Percentiles rank a stretch among this genome's conserved stretches.
phyloP scores from a whole-genome alignment of 2,329 filamentous ascomycete genomes.

The Falciphora oryzae region DNA sequence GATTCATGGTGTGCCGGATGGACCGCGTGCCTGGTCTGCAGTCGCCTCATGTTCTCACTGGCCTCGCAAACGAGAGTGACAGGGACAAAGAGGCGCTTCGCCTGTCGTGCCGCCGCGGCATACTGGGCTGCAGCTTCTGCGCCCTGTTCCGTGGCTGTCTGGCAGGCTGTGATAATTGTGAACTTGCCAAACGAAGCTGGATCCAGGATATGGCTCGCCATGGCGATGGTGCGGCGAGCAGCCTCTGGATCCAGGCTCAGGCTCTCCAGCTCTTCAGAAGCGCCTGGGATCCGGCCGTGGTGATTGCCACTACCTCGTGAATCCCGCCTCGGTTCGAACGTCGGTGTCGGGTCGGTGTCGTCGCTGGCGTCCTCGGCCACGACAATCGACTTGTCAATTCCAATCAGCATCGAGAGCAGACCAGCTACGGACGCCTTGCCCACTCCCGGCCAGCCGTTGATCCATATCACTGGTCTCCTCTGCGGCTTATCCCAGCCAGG shows the following conservation, averaged over 20 bases:
- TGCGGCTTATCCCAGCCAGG: constrained; percentile 6
- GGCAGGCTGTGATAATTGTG: constrained; percentile 23
- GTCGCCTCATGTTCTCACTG: constrained; percentile 20
- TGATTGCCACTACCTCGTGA: constrained; percentile 10
- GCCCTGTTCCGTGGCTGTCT: constrained; percentile 20
- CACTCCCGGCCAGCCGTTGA: constrained; percentile 29
- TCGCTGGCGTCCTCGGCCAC: constrained; percentile 16
- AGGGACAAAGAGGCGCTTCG: constrained; percentile 23
- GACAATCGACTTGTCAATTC: constrained; percentile 24
- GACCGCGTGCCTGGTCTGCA: constrained; percentile 17
- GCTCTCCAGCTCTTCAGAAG: background rate
- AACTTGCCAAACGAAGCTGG: constrained; percentile 12
- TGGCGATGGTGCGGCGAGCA: constrained; percentile 2
- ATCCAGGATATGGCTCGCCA: constrained; percentile 16
- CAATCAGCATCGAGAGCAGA: constrained; percentile 24
- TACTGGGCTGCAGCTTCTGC: constrained; percentile 19
- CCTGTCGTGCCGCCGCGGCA: constrained; percentile 18
- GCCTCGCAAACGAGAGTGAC: constrained; percentile 21
- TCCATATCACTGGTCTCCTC: constrained; percentile 23
- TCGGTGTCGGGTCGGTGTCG: background rate
- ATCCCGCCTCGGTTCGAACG: constrained; percentile 8
- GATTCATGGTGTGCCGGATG: background rate
- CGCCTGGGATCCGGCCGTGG: constrained; percentile 2
- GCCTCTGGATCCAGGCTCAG: background rate
- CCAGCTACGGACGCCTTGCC: constrained; percentile 28